Evolutionary conservation across 2,329 filamentous ascomycete genomes (phyloP), one percentile per base, ranked within the genome.

Genomic region (Lecanicillium sp.): DNA sequence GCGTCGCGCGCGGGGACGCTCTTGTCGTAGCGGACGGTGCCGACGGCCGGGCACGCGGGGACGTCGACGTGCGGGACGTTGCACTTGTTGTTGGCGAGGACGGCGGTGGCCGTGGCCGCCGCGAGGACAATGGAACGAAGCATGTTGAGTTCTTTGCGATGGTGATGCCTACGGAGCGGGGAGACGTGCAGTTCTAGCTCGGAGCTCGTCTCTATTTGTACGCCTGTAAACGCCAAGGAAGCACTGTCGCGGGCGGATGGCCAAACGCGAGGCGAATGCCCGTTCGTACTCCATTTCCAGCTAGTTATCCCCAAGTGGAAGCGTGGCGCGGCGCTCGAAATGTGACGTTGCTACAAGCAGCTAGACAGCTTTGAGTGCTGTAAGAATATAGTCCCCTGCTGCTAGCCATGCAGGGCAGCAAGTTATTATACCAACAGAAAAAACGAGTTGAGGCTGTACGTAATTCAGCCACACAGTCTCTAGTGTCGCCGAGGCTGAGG

Each of bases 1-100:
- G 58, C 52, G 21, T 53, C 54, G 49, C 58, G 51, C 40, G 69
- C 64, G 1, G 73, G 73, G 21, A 75, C 68, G 0, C 69, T 66
- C 48, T 63, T 67, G 58, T 61, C 56, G 59, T 63, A 74, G 32
- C 57, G 55, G 50, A 72, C 56, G n/a, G 59, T 69, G 33, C 58
- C 65, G 23, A 56, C 57, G 11, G 52, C 50, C 10, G 67, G 64
- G 51, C 70, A 73, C 14, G 60, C 58, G 9, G 71, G 69, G 1
- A 71, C 69, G 4, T 62, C 46, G 19, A 73, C 53, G 24, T 54
- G 53, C 6, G 62, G 62, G 9, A 51, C 44, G 11, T 43, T 51
- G 48, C 48, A 46, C 17, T 46, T 50, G 29, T 19, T 46, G 17
- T 11, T 30, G 35, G 43, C 44, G 33, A 48, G 32, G 20, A 8